phyloP scores from a whole-genome alignment of 352 stramenopile genomes.

The Phytophthora pseudosyringae region DNA sequence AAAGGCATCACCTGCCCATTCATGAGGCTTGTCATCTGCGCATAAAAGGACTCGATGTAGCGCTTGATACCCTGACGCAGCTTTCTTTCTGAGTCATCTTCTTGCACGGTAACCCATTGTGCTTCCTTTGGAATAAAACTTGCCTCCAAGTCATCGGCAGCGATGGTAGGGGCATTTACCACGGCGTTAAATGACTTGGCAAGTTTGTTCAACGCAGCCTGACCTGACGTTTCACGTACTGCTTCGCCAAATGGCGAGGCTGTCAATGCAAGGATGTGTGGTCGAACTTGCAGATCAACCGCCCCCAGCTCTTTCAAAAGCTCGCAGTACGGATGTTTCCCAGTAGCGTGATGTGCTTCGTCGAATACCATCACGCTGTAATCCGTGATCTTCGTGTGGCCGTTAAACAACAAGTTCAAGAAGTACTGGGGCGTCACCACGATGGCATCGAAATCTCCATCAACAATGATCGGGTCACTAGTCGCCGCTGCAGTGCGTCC shows the following conservation, averaged over 20 bases:
- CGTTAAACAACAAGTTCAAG: slow-evolving; percentile 57
- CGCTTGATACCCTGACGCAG: slow-evolving; percentile 51
- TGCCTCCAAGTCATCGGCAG: slow-evolving; percentile 45
- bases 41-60: slow-evolving; percentile 56
- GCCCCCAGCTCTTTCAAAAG: slow-evolving; percentile 52
- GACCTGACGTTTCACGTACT: slow-evolving; percentile 42
- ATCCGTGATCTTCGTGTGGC: slow-evolving; percentile 48
- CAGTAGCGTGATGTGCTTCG: slow-evolving; percentile 78
- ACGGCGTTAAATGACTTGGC: slow-evolving; percentile 52
- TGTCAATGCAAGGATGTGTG: slow-evolving; percentile 69
- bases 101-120: slow-evolving; percentile 60
- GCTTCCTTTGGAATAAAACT: slow-evolving; percentile 66
- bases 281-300: slow-evolving; percentile 33
- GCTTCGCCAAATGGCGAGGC: slow-evolving; percentile 78
- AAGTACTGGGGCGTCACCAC: slow-evolving; percentile 80
- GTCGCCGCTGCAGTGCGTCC: slow-evolving; percentile 10
- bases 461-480: slow-evolving; percentile 20
- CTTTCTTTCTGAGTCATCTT: slow-evolving; percentile 39
- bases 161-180: slow-evolving; percentile 71
- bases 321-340: slow-evolving; percentile 65
- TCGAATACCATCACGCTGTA: slow-evolving; percentile 84
- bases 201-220: slow-evolving; percentile 47
- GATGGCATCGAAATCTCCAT: slow-evolving; percentile 46
- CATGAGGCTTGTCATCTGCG: slow-evolving; percentile 30
- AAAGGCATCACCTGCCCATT: slow-evolving; percentile 47